Base-by-base conservation (phyloP, 441 rosid species). In the Gossypium lobatum region DNA sequence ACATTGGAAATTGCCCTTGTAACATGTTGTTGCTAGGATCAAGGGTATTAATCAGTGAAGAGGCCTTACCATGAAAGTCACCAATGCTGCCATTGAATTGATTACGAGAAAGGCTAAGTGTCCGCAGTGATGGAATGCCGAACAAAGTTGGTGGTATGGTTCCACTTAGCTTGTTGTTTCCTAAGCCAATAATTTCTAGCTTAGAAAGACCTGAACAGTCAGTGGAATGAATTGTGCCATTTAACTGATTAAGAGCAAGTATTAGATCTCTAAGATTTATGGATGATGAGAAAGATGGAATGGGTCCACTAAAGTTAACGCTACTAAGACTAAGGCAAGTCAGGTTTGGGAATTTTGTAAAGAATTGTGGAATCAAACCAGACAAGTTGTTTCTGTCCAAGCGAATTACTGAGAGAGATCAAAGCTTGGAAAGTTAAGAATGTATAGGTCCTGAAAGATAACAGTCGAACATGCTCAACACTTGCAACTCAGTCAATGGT, bases 401-500 rank as follows among this genome's bases (percentile, higher is more conserved):
- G n/a, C n/a, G n/a, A n/a, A n/a, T n/a, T n/a, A n/a, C n/a, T n/a
- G n/a, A n/a, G n/a, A n/a, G n/a, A n/a, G n/a, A n/a, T n/a, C n/a
- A n/a, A n/a, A n/a, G n/a, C n/a, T n/a, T n/a, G n/a, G n/a, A n/a
- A n/a, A n/a, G n/a, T n/a, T n/a, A n/a, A n/a, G n/a, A n/a, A n/a
- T n/a, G n/a, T 17, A 77, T 58, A 1, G 92, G 88, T 31, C 92
- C 94, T 0, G 88, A 77, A 46, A 89, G 60, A 21, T 17, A 1
- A 71, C 90, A 88, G 55, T 48, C 10, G 1, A 61, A 26, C 85
- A 86, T 25, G 81, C 92, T 88, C 82, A 89, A 53, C 3, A 68
- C 85, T 57, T 18, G 59, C n/a, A 88, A 78, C 5, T 83, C 75
- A 0, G 71, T 81, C 39, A 84, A 54, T 11, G 87, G 75, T 2